A percentile compares a stretch with the other conserved stretches of the same genome.
phyloP scores from a whole-genome alignment of 2,329 filamentous ascomycete species.

The Monilinia laxa region DNA sequence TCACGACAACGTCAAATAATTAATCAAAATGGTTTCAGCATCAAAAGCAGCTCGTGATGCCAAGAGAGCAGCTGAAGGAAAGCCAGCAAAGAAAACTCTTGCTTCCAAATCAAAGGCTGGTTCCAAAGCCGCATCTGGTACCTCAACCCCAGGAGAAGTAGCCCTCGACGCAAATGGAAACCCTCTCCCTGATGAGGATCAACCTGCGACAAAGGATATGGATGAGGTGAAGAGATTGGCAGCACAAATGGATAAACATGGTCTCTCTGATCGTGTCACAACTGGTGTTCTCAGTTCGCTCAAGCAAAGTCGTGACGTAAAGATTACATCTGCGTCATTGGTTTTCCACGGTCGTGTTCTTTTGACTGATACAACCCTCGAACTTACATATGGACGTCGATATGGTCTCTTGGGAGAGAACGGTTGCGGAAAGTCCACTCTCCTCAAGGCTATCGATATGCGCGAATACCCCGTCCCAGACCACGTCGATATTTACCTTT shows the following conservation, averaged over 20 bases:
- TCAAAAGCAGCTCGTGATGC: slow-evolving; percentile 72
- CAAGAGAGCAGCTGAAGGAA: slow-evolving; percentile 70
- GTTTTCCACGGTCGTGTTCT: slow-evolving; percentile 98
- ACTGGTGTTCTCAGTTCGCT: slow-evolving; percentile 93
- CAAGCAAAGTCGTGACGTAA: slow-evolving; percentile 84
- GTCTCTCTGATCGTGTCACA: slow-evolving; percentile 95
- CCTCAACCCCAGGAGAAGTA: slow-evolving; percentile 71
- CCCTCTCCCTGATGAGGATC: slow-evolving; percentile 54
- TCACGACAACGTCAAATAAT: slow-evolving; percentile 25
- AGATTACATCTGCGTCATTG: slow-evolving; percentile 89
- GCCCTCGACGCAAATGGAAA: slow-evolving; percentile 61
- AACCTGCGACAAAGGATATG: slow-evolving; percentile 71
- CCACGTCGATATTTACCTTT: slow-evolving; percentile 95
- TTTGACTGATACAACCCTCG: slow-evolving; percentile 88
- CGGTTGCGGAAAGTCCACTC: slow-evolving; percentile 98
- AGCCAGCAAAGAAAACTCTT: slow-evolving; percentile 74
- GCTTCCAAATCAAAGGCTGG: slow-evolving; percentile 64
- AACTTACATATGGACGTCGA: slow-evolving; percentile 87
- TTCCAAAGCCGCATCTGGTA: slow-evolving; percentile 63
- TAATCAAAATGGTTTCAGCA: slow-evolving; percentile 60
- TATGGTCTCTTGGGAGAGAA: slow-evolving; percentile 96
- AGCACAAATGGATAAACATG: slow-evolving; percentile 92
- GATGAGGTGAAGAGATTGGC: slow-evolving; percentile 83
- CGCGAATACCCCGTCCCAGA: slow-evolving; percentile 96
- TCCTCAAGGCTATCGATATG: slow-evolving; percentile 89